These are phyloP conservation scores for Amorphotheca resinae DNA, from an alignment of 495 filamentous ascomycete species.

Conservation along the genomic window DNA sequence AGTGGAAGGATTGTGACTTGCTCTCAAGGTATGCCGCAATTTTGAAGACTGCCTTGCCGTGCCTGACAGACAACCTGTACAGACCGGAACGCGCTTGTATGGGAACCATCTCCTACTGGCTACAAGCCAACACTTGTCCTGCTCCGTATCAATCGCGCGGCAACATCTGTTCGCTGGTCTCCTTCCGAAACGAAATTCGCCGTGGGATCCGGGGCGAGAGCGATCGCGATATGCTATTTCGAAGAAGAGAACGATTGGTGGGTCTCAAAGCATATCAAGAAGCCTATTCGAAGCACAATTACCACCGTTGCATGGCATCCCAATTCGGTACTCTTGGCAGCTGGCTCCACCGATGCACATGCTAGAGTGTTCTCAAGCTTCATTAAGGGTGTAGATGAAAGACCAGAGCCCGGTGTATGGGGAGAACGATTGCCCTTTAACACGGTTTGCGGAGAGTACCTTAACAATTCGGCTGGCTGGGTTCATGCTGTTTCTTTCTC, in stretches of 20 bases:
- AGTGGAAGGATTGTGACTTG: conserved; percentile 92
- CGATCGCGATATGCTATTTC: conserved; percentile 97
- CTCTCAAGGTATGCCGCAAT: conserved; percentile 60
- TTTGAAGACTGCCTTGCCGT: background rate
- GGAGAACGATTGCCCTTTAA: conserved; percentile 93
- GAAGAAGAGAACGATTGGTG: conserved; percentile 99
- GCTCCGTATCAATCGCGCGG: conserved; percentile 91
- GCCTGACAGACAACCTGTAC: conserved; percentile 11
- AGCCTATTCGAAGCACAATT: conserved; percentile 92
- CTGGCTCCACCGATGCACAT: conserved; percentile 94
- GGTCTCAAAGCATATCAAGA: conserved; percentile 98
- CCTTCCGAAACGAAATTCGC: conserved; percentile 95
- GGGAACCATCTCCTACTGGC: conserved; percentile 79
- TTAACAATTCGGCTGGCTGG: conserved; percentile 95
- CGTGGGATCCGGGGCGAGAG: conserved; percentile 86
- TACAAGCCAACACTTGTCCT: conserved; percentile 97
- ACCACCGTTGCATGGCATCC: conserved; percentile 93
- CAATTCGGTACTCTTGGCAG: conserved; percentile 86
- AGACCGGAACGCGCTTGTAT: conserved; percentile 97
- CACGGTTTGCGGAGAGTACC: conserved; percentile 90
- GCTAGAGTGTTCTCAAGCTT: conserved; percentile 90
- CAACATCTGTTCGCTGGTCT: conserved; percentile 95
- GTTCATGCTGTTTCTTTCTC: conserved; percentile 85
- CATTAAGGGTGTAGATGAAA: conserved; percentile 83
- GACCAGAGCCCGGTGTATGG: conserved; percentile 84